Conservation (phyloP, 495 filamentous ascomycete genomes). For the Amphirosellinia nigrospora region DNA sequence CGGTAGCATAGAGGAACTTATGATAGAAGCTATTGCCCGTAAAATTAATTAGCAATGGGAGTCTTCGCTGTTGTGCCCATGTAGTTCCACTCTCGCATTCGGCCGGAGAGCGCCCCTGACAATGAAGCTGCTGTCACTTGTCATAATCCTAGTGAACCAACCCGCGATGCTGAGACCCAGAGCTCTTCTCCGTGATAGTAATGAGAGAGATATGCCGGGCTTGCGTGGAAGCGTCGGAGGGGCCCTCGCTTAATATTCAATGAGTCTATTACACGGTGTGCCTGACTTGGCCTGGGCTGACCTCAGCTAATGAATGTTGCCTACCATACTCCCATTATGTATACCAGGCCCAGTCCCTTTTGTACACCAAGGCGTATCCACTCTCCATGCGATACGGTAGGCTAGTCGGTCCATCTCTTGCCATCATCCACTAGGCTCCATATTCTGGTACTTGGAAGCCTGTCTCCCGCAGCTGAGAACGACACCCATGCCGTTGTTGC, state of each 20-base stretch:
- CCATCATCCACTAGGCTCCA: slow-evolving; percentile 22
- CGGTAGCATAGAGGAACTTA: neutral
- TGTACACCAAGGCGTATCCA: slow-evolving; percentile 17
- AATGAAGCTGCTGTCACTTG: slow-evolving; percentile 20
- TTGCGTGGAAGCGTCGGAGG: neutral
- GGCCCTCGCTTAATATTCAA: slow-evolving; percentile 16
- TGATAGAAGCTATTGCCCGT: slow-evolving; percentile 2
- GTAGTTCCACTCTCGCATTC: slow-evolving; percentile 2
- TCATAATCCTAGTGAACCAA: slow-evolving; percentile 18
- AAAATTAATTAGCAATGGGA: slow-evolving; percentile 17
- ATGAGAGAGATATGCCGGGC: neutral
- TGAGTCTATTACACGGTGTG: slow-evolving; percentile 1
- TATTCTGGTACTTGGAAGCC: slow-evolving; percentile 22
- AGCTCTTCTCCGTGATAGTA: neutral
- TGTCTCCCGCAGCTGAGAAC: slow-evolving; percentile 22
- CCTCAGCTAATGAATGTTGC: slow-evolving; percentile 12
- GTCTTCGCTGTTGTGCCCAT: neutral
- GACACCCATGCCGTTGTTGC: slow-evolving; percentile 27
- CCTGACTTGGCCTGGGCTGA: slow-evolving; percentile 15
- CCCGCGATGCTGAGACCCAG: slow-evolving; percentile 7
- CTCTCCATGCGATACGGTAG: slow-evolving; percentile 24
- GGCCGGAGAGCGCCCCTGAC: neutral
- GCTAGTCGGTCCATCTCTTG: slow-evolving; percentile 28
- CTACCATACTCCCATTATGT: neutral
- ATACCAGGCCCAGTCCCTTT: neutral